A percentile compares a stretch with the other conserved stretches of the same genome.
Evolutionary conservation across 805 yeast species (phyloP).

Genomic region (Zygosaccharomyces pseudorouxii): DNA sequence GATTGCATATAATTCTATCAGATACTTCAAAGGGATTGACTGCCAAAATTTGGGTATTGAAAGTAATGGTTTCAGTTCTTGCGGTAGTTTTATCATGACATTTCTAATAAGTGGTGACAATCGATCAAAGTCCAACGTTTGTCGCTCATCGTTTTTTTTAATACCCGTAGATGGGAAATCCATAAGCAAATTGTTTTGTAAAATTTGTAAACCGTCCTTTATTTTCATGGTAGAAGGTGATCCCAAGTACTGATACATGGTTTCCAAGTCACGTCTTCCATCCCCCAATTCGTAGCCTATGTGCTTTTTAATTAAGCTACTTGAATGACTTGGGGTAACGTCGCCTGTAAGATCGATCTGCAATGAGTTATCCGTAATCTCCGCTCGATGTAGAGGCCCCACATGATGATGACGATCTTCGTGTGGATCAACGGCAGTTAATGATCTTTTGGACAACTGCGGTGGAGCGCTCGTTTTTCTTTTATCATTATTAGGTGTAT

Average conservation of each 20-base stretch:
- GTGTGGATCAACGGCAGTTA: slow-evolving; percentile 1
- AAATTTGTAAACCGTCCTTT: slow-evolving; percentile 15
- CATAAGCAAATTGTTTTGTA: slow-evolving; percentile 19
- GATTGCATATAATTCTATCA: slow-evolving; percentile 34
- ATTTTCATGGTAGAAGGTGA: slow-evolving; percentile 8
- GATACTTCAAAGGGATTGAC: slow-evolving; percentile 24
- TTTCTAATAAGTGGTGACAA: slow-evolving; percentile 19
- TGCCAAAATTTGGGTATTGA: slow-evolving; percentile 25
- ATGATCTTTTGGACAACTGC: slow-evolving; percentile 3
- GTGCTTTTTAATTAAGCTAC: slow-evolving; percentile 28
- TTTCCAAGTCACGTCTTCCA: slow-evolving; percentile 4
- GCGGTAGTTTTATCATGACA: slow-evolving; percentile 28
- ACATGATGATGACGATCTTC: neutral
- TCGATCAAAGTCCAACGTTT: slow-evolving; percentile 13
- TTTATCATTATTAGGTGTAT: slow-evolving; percentile 1
- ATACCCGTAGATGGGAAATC: neutral
- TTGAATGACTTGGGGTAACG: slow-evolving; percentile 22
- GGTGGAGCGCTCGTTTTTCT: slow-evolving; percentile 29
- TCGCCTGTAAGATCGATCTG: slow-evolving; percentile 33
- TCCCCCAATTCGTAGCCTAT: slow-evolving; percentile 14
- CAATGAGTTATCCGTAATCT: slow-evolving; percentile 7
- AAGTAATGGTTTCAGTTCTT: slow-evolving; percentile 31
- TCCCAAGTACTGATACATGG: slow-evolving; percentile 7
- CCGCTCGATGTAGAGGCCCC: neutral
- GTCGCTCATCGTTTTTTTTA: neutral